These are phyloP conservation scores for Pseudozyma thailandica DNA, from an alignment of 1,284 basidiomycete genomes.

Conservation along the genomic window DNA sequence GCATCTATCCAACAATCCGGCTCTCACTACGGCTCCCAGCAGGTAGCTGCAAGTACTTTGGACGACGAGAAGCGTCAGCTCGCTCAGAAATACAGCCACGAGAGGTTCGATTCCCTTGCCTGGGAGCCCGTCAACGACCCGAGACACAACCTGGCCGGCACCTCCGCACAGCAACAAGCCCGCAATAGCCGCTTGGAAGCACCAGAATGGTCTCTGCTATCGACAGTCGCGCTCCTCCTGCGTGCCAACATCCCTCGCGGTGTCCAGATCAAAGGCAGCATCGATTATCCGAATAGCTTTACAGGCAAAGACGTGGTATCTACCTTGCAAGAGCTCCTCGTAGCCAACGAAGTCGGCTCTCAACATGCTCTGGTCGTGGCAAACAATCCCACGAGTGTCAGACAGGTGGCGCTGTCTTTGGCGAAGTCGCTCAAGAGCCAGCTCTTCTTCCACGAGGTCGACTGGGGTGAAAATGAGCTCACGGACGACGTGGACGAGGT, in stretches of 20 bases:
- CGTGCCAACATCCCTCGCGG: constrained; percentile 85
- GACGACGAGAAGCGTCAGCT: constrained; percentile 9
- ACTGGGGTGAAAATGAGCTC: constrained; percentile 86
- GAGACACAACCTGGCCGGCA: constrained; percentile 3
- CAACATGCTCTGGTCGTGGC: constrained; percentile 70
- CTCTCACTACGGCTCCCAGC: background rate
- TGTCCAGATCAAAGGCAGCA: constrained; percentile 75
- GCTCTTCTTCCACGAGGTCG: constrained; percentile 95
- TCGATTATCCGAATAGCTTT: constrained; percentile 64
- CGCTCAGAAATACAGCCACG: constrained; percentile 20
- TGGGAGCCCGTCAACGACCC: constrained; percentile 40
- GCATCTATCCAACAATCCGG: background rate
- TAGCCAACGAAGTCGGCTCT: constrained; percentile 21
- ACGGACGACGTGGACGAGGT: constrained; percentile 93
- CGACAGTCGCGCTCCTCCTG: constrained; percentile 86
- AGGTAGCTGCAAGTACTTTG: constrained; percentile 3
- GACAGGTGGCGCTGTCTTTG: constrained; percentile 83
- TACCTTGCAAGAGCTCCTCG: constrained; percentile 52
- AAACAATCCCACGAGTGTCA: constrained; percentile 9
- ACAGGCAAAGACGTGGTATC: constrained; percentile 63
- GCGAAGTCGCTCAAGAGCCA: constrained; percentile 89
- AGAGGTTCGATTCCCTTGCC: constrained; percentile 34
- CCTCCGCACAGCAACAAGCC: background rate
- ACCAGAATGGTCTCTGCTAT: constrained; percentile 81
- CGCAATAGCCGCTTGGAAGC: constrained; percentile 1